Percentiles rank a stretch among this genome's conserved stretches.
Conservation (phyloP, 495 filamentous ascomycete genomes). For the Choiromyces venosus region DNA sequence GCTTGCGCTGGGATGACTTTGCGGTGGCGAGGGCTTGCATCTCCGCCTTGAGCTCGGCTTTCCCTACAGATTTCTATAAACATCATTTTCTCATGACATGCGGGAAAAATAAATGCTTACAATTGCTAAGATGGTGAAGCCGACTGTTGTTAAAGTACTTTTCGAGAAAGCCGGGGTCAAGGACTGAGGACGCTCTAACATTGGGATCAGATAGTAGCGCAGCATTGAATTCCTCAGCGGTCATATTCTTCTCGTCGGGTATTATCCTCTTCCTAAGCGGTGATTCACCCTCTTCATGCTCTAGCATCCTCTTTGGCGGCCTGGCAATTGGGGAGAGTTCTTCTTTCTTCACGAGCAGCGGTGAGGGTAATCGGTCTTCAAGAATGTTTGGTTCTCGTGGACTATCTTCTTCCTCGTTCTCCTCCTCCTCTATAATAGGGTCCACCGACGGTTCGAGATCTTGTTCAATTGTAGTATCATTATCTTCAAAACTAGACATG, state of each 20-base stretch:
- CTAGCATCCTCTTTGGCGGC: background rate
- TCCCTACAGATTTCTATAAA: constrained; percentile 61
- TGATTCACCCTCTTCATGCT: background rate
- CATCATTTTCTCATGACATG: background rate
- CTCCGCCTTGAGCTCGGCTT: constrained; percentile 81
- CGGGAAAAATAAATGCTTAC: constrained; percentile 3
- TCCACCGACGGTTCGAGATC: background rate
- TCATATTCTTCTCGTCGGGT: constrained; percentile 39
- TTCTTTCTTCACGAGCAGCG: background rate
- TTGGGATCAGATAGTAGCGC: constrained; percentile 71
- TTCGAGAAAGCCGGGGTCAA: constrained; percentile 84
- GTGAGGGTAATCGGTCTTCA: background rate
- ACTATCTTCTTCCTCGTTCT: background rate
- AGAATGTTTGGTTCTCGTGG: constrained; percentile 1
- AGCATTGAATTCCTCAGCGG: constrained; percentile 87
- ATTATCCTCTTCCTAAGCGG: background rate
- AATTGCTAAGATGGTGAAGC: constrained; percentile 76
- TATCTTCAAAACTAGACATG: background rate
- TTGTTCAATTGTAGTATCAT: background rate
- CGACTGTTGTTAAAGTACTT: constrained; percentile 92
- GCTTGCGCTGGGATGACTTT: constrained; percentile 8
- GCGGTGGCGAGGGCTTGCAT: constrained; percentile 71
- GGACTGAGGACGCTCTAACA: constrained; percentile 76
- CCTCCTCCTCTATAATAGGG: constrained; percentile 4
- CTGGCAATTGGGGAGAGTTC: background rate